Evolutionary conservation across 176 grass and related monocot genomes (phyloP).

Genomic region (Eleusine indica): DNA sequence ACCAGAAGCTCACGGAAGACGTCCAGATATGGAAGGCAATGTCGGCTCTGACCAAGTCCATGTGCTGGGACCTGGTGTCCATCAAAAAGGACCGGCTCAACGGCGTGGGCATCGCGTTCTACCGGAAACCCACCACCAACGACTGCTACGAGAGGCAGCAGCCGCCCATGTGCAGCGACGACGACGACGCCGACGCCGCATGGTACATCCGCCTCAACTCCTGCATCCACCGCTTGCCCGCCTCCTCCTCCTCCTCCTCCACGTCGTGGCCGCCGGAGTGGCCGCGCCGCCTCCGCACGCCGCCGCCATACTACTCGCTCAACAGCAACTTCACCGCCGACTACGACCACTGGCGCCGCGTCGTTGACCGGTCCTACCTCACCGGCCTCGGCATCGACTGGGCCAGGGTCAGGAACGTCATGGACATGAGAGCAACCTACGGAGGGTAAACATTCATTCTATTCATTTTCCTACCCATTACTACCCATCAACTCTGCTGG

Average conservation of each 20-base stretch:
- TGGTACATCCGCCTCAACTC: constrained; percentile 91
- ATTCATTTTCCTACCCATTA: not conserved
- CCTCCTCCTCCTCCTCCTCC: constrained; percentile 33
- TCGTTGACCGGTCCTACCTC: constrained; percentile 76
- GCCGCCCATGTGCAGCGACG: constrained; percentile 87
- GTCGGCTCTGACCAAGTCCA: constrained; percentile 73
- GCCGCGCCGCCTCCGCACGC: constrained; percentile 58
- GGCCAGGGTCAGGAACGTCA: constrained; percentile 89
- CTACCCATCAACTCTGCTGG: not conserved
- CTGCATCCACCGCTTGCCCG: constrained; percentile 80
- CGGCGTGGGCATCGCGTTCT: constrained; percentile 80
- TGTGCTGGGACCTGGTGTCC: constrained; percentile 89
- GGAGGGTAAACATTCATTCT: constrained; percentile 62
- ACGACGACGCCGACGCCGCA: constrained; percentile 79
- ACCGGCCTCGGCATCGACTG: constrained; percentile 80
- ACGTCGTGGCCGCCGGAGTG: constrained; percentile 67
- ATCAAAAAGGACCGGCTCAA: constrained; percentile 88
- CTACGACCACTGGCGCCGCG: constrained; percentile 67
- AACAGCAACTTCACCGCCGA: constrained; percentile 60
- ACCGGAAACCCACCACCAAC: constrained; percentile 77
- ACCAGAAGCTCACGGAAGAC: constrained; percentile 93
- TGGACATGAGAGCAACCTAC: constrained; percentile 96
- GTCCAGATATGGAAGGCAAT: constrained; percentile 89
- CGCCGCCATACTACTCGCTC: constrained; percentile 69
- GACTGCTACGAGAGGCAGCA: constrained; percentile 80